These are phyloP conservation scores for Phycomyces nitens DNA, from an alignment of 192 early-diverging fungal species.

Conservation along the genomic window DNA sequence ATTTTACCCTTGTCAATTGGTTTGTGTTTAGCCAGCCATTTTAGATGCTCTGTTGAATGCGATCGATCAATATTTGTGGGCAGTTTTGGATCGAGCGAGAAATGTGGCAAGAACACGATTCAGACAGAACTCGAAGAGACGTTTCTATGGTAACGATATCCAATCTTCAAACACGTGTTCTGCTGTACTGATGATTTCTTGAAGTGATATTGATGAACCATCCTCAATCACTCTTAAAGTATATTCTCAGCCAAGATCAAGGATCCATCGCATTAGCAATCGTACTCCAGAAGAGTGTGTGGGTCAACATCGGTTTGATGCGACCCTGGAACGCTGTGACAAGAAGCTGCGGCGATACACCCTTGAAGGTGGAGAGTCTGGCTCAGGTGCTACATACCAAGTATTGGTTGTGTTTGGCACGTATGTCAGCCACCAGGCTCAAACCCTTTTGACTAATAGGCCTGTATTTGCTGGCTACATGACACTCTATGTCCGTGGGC, in stretches of 20 bases:
- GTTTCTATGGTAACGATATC: constrained; percentile 21
- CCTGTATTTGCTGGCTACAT: constrained; percentile 25
- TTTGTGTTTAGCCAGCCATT: not conserved
- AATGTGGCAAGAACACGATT: constrained; percentile 23
- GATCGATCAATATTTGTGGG: constrained; percentile 11
- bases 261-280: constrained; percentile 6
- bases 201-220: constrained; percentile 22
- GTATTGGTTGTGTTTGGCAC: constrained; percentile 23
- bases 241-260: constrained; percentile 17
- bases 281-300: constrained; percentile 18
- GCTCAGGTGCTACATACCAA: constrained; percentile 13
- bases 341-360: constrained; percentile 17
- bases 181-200: no score
- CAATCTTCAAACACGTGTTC: no score
- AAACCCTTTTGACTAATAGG: constrained; percentile 12
- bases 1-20: not conserved
- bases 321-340: constrained; percentile 6
- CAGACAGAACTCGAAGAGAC: constrained; percentile 28
- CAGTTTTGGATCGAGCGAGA: constrained; percentile 6
- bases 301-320: constrained; percentile 15
- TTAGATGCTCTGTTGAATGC: constrained; percentile 5
- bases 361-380: constrained; percentile 7
- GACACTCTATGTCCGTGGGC: constrained; percentile 29
- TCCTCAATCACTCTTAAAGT: constrained; percentile 9
- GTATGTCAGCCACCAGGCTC: constrained; percentile 13